Evolutionary conservation across 495 filamentous ascomycete species (phyloP), one percentile per base, ranked within the genome.

Genomic region (Tetracladium setigerum): DNA sequence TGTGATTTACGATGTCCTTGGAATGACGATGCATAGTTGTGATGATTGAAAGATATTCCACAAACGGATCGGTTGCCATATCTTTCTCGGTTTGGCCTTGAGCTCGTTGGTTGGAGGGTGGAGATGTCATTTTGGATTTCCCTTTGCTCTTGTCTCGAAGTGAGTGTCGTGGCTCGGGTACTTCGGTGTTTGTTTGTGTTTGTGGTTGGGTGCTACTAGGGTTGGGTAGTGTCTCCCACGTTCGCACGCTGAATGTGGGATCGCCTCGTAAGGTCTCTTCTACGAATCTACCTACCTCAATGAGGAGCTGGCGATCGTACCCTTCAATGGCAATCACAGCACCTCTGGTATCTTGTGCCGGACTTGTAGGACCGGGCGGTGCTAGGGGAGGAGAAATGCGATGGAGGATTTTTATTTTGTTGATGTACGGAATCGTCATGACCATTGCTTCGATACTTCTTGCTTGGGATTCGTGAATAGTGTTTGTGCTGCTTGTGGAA

Each of bases 241-340:
- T 39, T 69, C 73, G 72, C 15, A 87, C 69, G 10, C 67, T 62
- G 55, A 79, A 85, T 41, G 80, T 79, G 6, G 68, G 64, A 51
- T 76, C 74, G 38, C 70, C 75, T 17, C 59, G 62, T 18, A 95
- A 59, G 16, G 73, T 72, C 8, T 72, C 70, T 35, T 79, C 74
- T 3, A 95, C 75, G 51, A 82, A 81, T 15, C 68, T 61, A 1
- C 78, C 70, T 6, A 88, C 71, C 5, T 67, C 60, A 36, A 69
- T 67, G 10, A 85, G 67, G 11, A 82, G 56, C 1, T 61, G 53
- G 2, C 62, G 56, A 41, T 85, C 74, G 17, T 83, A 66, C 12
- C 89, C 88, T 59, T 98, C 92, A 17, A 98, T 63, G 0, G 87
- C 82, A 38, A 97, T 81, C 19, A 96, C 74, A 1, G 86, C 76